Evolutionary conservation across 805 yeast species (phyloP).

Genomic region (Dipodascus albidus): DNA sequence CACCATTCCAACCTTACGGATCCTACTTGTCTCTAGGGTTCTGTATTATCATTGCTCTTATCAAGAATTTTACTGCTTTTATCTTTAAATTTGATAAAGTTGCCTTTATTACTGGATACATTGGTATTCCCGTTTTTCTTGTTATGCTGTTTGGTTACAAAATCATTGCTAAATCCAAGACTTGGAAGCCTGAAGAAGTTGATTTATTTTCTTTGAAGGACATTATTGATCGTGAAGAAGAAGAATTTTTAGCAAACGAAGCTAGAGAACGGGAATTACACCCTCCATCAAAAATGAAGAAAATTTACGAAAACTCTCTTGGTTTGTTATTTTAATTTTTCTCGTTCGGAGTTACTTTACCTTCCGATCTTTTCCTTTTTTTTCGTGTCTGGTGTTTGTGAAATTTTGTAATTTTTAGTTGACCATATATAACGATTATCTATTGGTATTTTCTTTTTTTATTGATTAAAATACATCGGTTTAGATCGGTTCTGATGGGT

Average conservation of each 20-base stretch:
- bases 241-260: conserved; percentile 8
- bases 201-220: conserved; percentile 33
- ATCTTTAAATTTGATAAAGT: conserved; percentile 47
- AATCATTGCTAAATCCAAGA: conserved; percentile 37
- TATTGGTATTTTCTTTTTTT: too few species aligned
- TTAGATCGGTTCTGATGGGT: too few species aligned
- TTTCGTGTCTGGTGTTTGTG: too few species aligned
- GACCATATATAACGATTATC: too few species aligned
- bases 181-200: conserved; percentile 42
- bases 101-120: conserved; percentile 66
- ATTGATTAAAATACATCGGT: too few species aligned
- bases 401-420: too few species aligned
- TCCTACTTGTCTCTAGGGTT: conserved; percentile 44
- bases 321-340: conserved; percentile 7
- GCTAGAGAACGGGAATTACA: conserved; percentile 8
- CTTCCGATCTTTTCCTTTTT: too few species aligned
- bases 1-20: conserved; percentile 64
- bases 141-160: conserved; percentile 49
- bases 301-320: conserved; percentile 10
- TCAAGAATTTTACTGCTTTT: conserved; percentile 66
- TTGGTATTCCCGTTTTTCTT: conserved; percentile 57
- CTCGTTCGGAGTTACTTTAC: too few species aligned
- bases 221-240: conserved; percentile 10
- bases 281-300: conserved; percentile 6
- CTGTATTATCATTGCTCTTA: conserved; percentile 44